Evolutionary conservation across 176 grass and related monocot species (phyloP).

Genomic region (Avena eriantha): DNA sequence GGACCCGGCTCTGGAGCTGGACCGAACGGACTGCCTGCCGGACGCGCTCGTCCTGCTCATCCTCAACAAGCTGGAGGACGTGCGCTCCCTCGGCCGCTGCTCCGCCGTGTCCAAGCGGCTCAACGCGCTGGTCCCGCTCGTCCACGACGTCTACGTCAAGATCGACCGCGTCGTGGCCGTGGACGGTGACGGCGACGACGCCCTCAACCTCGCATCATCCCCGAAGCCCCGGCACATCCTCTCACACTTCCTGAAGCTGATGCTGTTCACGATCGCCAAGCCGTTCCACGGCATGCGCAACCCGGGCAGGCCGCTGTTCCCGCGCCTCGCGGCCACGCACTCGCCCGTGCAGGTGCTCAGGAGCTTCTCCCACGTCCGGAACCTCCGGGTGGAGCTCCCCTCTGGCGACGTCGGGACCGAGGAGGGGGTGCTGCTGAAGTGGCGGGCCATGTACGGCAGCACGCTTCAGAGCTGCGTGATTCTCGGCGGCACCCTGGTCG

Average conservation of each 20-base stretch:
- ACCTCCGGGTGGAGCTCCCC: constrained; percentile 73
- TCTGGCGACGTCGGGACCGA: constrained; percentile 69
- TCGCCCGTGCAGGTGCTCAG: constrained; percentile 76
- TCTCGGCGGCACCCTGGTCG: constrained; percentile 69
- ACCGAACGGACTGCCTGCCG: constrained; percentile 68
- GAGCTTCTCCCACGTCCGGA: constrained; percentile 71
- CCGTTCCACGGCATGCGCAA: constrained; percentile 62
- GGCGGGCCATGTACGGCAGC: constrained; percentile 77
- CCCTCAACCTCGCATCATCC: constrained; percentile 46
- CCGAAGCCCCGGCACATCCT: constrained; percentile 56
- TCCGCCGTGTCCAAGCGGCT: constrained; percentile 77
- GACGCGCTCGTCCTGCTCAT: constrained; percentile 79
- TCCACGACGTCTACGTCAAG: constrained; percentile 75
- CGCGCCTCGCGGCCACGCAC: constrained; percentile 57
- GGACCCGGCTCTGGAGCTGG: constrained; percentile 48
- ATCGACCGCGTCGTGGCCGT: constrained; percentile 73
- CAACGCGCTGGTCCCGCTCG: constrained; percentile 61
- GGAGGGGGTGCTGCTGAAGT: constrained; percentile 75
- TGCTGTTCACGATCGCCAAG: constrained; percentile 63
- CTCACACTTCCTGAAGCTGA: constrained; percentile 65
- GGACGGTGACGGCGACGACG: constrained; percentile 64
- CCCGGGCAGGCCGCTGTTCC: constrained; percentile 53
- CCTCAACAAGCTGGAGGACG: constrained; percentile 78
- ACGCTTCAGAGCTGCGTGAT: constrained; percentile 87
- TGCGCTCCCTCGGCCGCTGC: constrained; percentile 75